Percentiles rank a stretch among this genome's conserved stretches.
These are phyloP conservation scores for Leccinum ponderosum DNA, from an alignment of 1,284 basidiomycete species.

Conservation along the genomic window DNA sequence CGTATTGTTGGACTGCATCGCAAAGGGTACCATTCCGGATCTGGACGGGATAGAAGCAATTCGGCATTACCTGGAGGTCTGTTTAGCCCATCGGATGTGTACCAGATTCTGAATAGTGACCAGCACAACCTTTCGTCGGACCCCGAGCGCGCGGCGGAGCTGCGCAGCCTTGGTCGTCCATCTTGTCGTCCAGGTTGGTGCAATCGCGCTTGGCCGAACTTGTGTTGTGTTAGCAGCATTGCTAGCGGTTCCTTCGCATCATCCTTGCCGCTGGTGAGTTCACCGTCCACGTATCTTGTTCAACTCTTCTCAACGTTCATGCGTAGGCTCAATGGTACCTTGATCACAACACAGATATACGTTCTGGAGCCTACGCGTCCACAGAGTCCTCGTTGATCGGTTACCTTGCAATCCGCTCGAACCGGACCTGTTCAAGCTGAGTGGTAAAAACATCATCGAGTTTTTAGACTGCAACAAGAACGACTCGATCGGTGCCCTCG, in stretches of 20 bases:
- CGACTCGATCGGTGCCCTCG: neutral
- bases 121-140: conserved; percentile 13
- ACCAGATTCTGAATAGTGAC: neutral
- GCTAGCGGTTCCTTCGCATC: conserved; percentile 13
- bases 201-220: conserved; percentile 13
- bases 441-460: neutral
- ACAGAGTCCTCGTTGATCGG: neutral
- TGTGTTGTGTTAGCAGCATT: conserved; percentile 5
- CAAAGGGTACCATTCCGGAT: neutral
- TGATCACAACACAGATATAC: neutral
- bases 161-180: conserved; percentile 19
- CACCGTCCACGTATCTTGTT: neutral
- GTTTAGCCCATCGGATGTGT: neutral
- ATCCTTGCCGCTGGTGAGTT: neutral
- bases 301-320: neutral
- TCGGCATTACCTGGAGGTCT: conserved; percentile 4
- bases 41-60: neutral
- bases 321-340: neutral
- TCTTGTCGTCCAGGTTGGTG: conserved; percentile 19
- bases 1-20: neutral
- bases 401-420: neutral
- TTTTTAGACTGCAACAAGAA: neutral
- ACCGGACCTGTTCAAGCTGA: neutral
- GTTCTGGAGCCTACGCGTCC: neutral
- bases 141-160: conserved; percentile 5